phyloP scores from a whole-genome alignment of 2,329 filamentous ascomycete species.

The Colletotrichum australisinense region DNA sequence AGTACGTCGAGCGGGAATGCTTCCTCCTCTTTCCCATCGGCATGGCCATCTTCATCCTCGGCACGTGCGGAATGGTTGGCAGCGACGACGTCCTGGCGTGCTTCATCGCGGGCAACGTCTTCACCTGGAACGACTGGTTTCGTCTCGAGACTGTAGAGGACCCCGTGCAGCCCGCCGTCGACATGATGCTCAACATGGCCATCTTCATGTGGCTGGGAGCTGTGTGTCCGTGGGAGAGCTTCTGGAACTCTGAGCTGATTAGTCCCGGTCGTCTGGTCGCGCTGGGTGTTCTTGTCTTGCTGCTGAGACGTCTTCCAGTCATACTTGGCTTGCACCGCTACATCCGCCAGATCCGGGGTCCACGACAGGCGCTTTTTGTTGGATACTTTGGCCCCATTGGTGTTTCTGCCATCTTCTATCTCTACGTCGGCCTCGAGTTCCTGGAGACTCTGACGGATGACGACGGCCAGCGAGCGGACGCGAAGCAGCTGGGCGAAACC shows the following conservation, averaged over 20 bases:
- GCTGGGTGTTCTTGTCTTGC: slow-evolving; percentile 79
- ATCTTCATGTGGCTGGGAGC: slow-evolving; percentile 94
- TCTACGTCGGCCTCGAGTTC: slow-evolving; percentile 84
- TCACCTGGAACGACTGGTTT: slow-evolving; percentile 96
- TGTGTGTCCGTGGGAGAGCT: slow-evolving; percentile 82
- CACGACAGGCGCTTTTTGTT: slow-evolving; percentile 82
- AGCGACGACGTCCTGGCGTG: slow-evolving; percentile 92
- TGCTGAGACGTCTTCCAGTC: slow-evolving; percentile 82
- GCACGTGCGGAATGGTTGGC: slow-evolving; percentile 87
- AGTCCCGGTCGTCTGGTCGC: slow-evolving; percentile 78
- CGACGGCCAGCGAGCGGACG: background rate
- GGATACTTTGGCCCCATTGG: slow-evolving; percentile 95
- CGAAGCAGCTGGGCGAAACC: background rate
- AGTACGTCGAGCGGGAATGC: slow-evolving; percentile 86
- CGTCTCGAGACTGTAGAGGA: slow-evolving; percentile 89
- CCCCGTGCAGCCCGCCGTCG: slow-evolving; percentile 89
- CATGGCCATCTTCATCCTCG: slow-evolving; percentile 86
- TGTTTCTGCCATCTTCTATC: slow-evolving; percentile 89
- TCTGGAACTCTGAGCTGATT: slow-evolving; percentile 74
- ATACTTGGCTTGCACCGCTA: slow-evolving; percentile 78
- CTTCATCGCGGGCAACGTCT: slow-evolving; percentile 91
- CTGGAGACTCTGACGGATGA: slow-evolving; percentile 58
- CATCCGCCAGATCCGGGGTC: slow-evolving; percentile 82
- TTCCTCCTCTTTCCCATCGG: slow-evolving; percentile 90
- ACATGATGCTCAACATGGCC: slow-evolving; percentile 90